Conservation (phyloP, 2,329 filamentous ascomycete species). For the Colletotrichum coccodes region DNA sequence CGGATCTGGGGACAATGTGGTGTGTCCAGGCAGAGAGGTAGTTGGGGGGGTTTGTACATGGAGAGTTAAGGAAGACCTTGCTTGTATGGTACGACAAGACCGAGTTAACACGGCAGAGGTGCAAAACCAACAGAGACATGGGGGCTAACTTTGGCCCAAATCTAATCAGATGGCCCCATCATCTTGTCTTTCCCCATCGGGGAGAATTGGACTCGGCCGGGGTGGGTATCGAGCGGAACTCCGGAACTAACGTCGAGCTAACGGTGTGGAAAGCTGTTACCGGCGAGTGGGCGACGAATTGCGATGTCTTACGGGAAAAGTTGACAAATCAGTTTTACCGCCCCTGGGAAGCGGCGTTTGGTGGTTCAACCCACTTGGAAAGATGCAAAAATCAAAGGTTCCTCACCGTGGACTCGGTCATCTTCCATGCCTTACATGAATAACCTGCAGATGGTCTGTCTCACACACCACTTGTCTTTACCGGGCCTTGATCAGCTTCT, state of each 20-base stretch:
- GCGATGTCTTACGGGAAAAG: background rate
- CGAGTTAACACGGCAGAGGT: background rate
- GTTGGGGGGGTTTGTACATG: background rate
- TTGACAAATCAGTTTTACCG: background rate
- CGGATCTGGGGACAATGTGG: background rate
- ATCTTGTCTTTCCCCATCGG: background rate
- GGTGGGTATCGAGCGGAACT: background rate
- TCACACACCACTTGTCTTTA: background rate
- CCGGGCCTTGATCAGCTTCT: background rate
- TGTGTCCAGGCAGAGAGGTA: background rate
- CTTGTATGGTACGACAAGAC: background rate
- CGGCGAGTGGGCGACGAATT: background rate
- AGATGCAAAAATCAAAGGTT: background rate
- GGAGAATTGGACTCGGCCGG: background rate
- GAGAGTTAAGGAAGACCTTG: background rate
- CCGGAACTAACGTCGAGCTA: conserved; percentile 10
- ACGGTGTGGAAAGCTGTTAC: background rate
- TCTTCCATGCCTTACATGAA: background rate
- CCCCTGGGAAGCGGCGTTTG: background rate
- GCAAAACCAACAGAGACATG: no score
- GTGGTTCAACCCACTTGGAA: background rate
- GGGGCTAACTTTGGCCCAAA: background rate
- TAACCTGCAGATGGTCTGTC: background rate
- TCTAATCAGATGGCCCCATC: conserved; percentile 3
- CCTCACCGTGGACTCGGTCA: background rate